phyloP scores from a whole-genome alignment of 768 basidiomycete species.

The Boletellus sp. region DNA sequence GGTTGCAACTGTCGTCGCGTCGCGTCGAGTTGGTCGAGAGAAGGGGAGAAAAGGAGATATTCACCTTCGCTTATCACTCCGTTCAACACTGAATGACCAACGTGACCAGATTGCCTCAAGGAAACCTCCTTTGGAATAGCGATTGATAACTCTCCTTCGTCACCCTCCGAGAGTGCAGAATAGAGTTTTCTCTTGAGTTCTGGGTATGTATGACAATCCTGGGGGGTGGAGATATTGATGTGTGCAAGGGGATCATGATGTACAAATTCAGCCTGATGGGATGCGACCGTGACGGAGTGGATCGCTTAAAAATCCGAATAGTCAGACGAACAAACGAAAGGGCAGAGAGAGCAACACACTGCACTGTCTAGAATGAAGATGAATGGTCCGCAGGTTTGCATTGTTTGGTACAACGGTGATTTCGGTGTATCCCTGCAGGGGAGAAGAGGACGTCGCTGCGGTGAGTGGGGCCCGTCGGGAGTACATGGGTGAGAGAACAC shows the following conservation, averaged over 20 bases:
- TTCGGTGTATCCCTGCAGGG: slow-evolving; percentile 82
- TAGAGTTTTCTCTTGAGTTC: slow-evolving; percentile 92
- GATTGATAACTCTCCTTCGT: slow-evolving; percentile 94
- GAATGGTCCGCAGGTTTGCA: slow-evolving; percentile 74
- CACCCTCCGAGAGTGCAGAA: slow-evolving; percentile 83
- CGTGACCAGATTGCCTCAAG: slow-evolving; percentile 55
- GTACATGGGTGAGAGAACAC: slow-evolving; percentile 31
- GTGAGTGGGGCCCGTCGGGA: slow-evolving; percentile 20
- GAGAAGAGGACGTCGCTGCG: slow-evolving; percentile 8
- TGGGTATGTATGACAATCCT: slow-evolving; percentile 84
- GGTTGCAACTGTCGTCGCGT: slow-evolving; percentile 51
- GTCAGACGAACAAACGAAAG: slow-evolving; percentile 17
- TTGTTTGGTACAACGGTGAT: slow-evolving; percentile 82
- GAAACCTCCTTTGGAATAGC: slow-evolving; percentile 73
- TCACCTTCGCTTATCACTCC: slow-evolving; percentile 56
- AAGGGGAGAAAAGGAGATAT: slow-evolving; percentile 4
- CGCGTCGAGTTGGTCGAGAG: slow-evolving; percentile 6
- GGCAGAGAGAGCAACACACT: slow-evolving; percentile 47
- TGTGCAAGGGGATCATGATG: slow-evolving; percentile 73
- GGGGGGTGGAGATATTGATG: slow-evolving; percentile 60
- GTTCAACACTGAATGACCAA: slow-evolving; percentile 34
- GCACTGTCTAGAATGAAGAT: slow-evolving; percentile 87
- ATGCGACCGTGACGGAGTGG: slow-evolving; percentile 68
- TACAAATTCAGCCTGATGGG: slow-evolving; percentile 70
- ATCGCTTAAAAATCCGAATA: slow-evolving; percentile 46